These are phyloP conservation scores for Camellia japonica DNA, from an alignment of 148 eudicot species.

Conservation along the genomic window DNA sequence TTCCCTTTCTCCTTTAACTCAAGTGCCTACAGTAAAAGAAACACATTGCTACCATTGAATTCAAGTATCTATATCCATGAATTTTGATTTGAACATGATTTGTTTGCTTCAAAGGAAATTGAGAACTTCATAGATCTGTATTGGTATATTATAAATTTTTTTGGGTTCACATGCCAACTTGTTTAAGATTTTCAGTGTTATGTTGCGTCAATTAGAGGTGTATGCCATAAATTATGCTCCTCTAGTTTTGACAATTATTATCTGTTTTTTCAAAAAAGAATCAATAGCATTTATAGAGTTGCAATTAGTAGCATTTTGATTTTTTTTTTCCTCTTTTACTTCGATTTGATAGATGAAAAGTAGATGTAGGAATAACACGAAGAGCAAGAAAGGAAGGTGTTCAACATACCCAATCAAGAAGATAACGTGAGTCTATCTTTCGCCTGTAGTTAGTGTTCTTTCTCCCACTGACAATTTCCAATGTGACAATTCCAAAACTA, in stretches of 20 bases:
- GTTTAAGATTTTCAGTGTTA: no score
- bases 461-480: constrained; percentile 36
- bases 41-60: neutral
- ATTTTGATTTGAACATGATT: no score
- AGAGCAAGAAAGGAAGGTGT: neutral
- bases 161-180: no score
- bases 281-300: no score
- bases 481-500: constrained; percentile 37
- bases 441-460: constrained; percentile 22
- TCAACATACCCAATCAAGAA: constrained; percentile 41
- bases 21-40: constrained; percentile 9
- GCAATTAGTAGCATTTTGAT: neutral
- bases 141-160: neutral
- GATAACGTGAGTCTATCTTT: constrained; percentile 26
- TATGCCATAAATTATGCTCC: no score
- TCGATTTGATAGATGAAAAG: neutral
- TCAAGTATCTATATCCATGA: neutral
- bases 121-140: no score
- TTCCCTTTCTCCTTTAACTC: constrained; percentile 20
- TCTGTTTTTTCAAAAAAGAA: neutral
- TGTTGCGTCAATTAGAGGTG: no score
- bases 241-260: no score
- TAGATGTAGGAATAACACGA: neutral
- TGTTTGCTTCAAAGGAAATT: neutral
- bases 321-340: no score